Evolutionary conservation across 306 rosid genomes (phyloP), one percentile per base, ranked within the genome.

Genomic region (Prinsepia uniflora): DNA sequence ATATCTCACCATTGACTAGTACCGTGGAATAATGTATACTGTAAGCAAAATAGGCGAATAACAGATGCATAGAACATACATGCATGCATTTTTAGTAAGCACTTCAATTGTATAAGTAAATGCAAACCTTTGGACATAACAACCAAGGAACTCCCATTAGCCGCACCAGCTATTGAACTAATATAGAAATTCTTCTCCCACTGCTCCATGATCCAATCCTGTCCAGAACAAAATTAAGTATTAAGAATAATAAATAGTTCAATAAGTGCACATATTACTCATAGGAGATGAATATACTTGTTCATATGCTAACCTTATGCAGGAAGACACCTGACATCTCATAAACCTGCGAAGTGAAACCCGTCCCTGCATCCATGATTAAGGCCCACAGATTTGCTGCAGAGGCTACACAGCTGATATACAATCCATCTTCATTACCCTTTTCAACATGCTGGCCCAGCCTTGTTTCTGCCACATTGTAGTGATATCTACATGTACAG

Each of bases 181-280:
- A 92, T 92, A 50, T 92, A 92, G 74, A 79, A 92, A 77, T 89
- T 92, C 81, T 92, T 92, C 78, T 92, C 98, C 98, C 98, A 92
- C 55, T 92, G 98, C 55, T 92, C 98, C 96, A 89, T 89, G 69
- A 92, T 92, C 98, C 98, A 92, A 77, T 92, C 98, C 98, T 92
- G 87, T 75, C 52, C 68, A 72, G 65, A 71, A 79, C 70, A 53
- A 75, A 72, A 76, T 60, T 64, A 61, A 49, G 50, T 52, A 60
- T 73, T 60, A 40, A 8, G 40, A 58, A 30, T 54, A 18, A 79
- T 74, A 64, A 76, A 71, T 65, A 22, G 56, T 41, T 63, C n/a
- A 48, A 65, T 40, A 67, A 34, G 9, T 13, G 50, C 40, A 56
- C 44, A 42, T 57, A 70, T 66, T 46, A 46, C 64, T 72, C 39